Evolutionary conservation across 129 eudicot species (phyloP), one percentile per base, ranked within the genome.

Genomic region (Lactuca saligna): DNA sequence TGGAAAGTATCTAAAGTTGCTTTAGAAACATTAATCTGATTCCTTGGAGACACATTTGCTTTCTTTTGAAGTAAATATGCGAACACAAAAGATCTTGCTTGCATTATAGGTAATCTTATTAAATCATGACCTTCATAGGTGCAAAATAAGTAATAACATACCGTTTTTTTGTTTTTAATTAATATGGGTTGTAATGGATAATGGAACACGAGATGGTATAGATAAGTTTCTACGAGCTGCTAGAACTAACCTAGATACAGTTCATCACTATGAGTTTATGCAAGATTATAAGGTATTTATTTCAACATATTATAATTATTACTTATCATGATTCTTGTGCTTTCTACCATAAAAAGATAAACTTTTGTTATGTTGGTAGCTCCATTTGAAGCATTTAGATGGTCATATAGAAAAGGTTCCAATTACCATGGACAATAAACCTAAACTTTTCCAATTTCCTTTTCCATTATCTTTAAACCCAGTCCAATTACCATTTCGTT

Each of bases 261-360:
- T 93, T 83, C 88, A 87, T 54, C 99, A 93, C 66, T 93, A 93
- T 63, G 99, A 93, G 79, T 93, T 93, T 81, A 93, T 93, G 99
- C 99, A 93, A 85, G 99, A 93, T 86, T 93, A 89, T 80, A 93
- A 93, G 99, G 99, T 93, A 71, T 44, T 41, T 56, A 9, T 32
- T 14, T 12, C 49, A 48, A 49, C 60, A 70, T n/a, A 8, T n/a
- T 11, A n/a, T 20, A 20, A 20, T 20, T 20, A 0, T 46, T 75
- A 54, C 57, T 35, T 38, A 37, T 20, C 25, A 20, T 20, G 25
- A 20, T 20, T 20, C 0, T 20, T 20, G 25, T 20, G 25, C 1
- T 20, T 0, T 33, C 8, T 25, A 17, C 63, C 55, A 38, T n/a
- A 17, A 17, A n/a, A 57, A 25, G 54, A 59, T 70, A 55, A 65